phyloP scores from a whole-genome alignment of 2,329 filamentous ascomycete genomes.

The Diaporthe nobilis region DNA sequence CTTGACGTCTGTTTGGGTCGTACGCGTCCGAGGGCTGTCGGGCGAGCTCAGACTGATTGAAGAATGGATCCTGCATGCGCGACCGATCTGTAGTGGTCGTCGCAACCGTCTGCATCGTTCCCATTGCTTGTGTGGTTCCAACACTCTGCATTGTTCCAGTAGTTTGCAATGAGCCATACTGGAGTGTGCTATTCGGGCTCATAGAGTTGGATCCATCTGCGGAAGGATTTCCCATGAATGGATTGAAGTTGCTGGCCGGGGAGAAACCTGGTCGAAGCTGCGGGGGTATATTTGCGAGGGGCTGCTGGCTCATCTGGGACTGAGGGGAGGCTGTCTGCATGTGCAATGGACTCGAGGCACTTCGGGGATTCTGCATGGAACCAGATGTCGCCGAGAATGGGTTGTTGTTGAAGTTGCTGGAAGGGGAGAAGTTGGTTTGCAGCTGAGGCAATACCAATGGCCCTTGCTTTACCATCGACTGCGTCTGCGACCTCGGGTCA shows the following conservation, averaged over 20 bases:
- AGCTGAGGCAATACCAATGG: slow-evolving; percentile 35
- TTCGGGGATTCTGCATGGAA: slow-evolving; percentile 29
- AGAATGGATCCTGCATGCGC: slow-evolving; percentile 54
- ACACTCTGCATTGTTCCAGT: slow-evolving; percentile 42
- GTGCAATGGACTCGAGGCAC: neutral
- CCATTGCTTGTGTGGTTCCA: slow-evolving; percentile 39
- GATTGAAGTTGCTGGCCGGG: slow-evolving; percentile 34
- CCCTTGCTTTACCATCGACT: slow-evolving; percentile 23
- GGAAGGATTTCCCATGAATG: slow-evolving; percentile 42
- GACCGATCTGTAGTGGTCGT: slow-evolving; percentile 51
- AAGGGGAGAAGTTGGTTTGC: slow-evolving; percentile 42
- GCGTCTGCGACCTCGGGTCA: slow-evolving; percentile 30
- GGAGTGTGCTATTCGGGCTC: slow-evolving; percentile 47
- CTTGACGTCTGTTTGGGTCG: slow-evolving; percentile 52
- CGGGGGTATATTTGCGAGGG: neutral
- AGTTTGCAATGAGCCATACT: slow-evolving; percentile 44
- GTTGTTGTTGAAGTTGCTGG: slow-evolving; percentile 36
- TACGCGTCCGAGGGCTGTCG: slow-evolving; percentile 55
- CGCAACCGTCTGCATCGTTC: slow-evolving; percentile 43
- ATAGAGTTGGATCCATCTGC: slow-evolving; percentile 44
- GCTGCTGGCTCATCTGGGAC: slow-evolving; percentile 30
- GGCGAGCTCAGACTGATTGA: slow-evolving; percentile 56
- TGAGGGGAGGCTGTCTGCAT: slow-evolving; percentile 14
- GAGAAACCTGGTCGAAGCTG: slow-evolving; percentile 31
- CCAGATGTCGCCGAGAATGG: slow-evolving; percentile 35